Conservation (phyloP, 2,329 filamentous ascomycete genomes). For the Calonectria ilicicola region DNA sequence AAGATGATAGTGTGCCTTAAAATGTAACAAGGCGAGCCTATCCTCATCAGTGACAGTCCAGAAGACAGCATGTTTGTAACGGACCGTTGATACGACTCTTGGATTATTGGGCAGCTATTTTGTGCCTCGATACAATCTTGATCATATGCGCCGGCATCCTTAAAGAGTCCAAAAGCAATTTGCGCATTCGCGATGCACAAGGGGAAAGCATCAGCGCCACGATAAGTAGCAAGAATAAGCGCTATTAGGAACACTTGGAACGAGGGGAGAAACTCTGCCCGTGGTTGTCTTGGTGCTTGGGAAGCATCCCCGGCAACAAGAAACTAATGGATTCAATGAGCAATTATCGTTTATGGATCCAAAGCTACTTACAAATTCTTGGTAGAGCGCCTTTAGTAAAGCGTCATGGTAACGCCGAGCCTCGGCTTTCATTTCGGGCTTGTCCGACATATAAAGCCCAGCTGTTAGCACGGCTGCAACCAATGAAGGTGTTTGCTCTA, state of each 20-base stretch:
- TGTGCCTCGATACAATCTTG: neutral
- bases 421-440: neutral
- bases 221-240: neutral
- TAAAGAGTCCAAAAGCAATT: neutral
- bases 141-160: neutral
- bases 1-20: neutral
- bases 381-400: neutral
- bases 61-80: neutral
- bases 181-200: neutral
- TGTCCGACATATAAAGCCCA: neutral
- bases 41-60: neutral
- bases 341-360: too few species aligned
- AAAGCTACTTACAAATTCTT: neutral
- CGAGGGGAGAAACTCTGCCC: neutral
- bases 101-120: neutral
- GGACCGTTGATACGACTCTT: neutral
- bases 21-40: neutral
- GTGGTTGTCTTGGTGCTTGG: neutral
- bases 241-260: neutral
- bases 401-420: neutral
- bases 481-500: neutral
- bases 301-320: neutral
- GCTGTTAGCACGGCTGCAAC: neutral
- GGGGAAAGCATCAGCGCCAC: neutral
- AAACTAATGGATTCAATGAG: neutral